Percentiles rank a stretch among this genome's conserved stretches.
Conservation (phyloP, 2,329 filamentous ascomycete species). For the Ceratocystis diversiconidia region DNA sequence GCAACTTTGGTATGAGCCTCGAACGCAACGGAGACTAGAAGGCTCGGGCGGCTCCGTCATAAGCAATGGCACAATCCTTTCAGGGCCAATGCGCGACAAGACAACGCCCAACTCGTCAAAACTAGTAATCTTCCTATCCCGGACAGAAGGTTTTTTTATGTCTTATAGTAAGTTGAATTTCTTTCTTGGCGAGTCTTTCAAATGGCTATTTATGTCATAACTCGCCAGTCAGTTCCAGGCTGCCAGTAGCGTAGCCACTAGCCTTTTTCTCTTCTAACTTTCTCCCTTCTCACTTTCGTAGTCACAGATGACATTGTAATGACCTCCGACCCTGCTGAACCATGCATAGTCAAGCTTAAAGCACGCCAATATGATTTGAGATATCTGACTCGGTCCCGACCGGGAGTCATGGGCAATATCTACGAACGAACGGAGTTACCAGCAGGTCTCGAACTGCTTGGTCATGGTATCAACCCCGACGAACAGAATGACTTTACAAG, state of each 20-base stretch:
- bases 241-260: background rate
- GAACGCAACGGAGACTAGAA: background rate
- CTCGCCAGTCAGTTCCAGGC: background rate
- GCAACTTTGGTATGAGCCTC: constrained; percentile 11
- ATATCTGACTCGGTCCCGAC: background rate
- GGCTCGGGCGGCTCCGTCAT: background rate
- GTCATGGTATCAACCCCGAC: constrained; percentile 8
- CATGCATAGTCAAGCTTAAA: constrained; percentile 6
- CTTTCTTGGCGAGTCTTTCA: background rate
- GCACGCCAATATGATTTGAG: background rate
- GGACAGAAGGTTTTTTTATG: constrained; percentile 3
- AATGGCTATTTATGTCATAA: background rate
- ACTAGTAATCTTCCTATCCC: constrained; percentile 5
- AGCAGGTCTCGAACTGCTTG: constrained; percentile 5
- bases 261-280: background rate
- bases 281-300: background rate
- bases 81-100: background rate
- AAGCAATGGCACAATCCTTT: background rate
- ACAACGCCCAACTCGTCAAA: constrained; percentile 1
- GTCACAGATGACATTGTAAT: constrained; percentile 13
- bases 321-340: background rate
- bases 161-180: constrained; percentile 9
- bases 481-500: background rate
- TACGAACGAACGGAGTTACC: background rate
- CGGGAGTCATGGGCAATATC: constrained; percentile 8